Base-by-base conservation (phyloP, 352 stramenopile species). In the Globisporangium yorkense region DNA sequence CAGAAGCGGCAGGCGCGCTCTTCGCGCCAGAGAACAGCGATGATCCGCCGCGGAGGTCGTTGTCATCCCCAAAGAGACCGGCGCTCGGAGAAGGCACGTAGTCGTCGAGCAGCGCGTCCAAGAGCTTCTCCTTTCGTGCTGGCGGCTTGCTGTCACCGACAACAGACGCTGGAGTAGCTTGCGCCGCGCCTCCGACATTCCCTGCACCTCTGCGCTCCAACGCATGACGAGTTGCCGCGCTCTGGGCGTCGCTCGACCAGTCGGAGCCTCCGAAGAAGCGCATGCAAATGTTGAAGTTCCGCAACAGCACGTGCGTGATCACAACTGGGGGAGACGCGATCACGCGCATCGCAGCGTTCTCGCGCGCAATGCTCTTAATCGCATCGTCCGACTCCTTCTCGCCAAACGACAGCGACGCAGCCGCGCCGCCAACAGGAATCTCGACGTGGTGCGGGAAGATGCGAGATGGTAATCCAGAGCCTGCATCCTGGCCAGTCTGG, bases 361-460 rank as follows among this genome's bases (percentile, higher is more conserved):
- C 86, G 18, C 80, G 67, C 48, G 79, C 70, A 41, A 94, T 88
- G 56, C 65, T 82, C 55, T 81, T 71, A 61, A 94, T 80, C 8
- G 83, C 83, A 46, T 88, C 71, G 53, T 91, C 69, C 27, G 68
- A 86, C 54, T 96, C 86, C 51, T 84, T 88, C 62, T 94, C 84
- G 35, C 86, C 86, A 63, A 96, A 96, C 3, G 82, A 94, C 18
- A 96, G 68, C 6, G 86, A 92, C 9, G 86, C 84, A 5, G 84
- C 86, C 15, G 82, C 81, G 35, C 86, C 86, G 45, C 82, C 84
- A 29, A 94, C 87, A 1, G 86, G 86, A 35, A 96, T 92, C 61
- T 96, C 84, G 8, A 96, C 79, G 40, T 96, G 86, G 57, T 96
- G 86, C 16, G 80, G 81, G 59, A 89, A 91, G 49, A 96, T 94